phyloP scores from a whole-genome alignment of 257 asterid species.

The Capsicum chinense region DNA sequence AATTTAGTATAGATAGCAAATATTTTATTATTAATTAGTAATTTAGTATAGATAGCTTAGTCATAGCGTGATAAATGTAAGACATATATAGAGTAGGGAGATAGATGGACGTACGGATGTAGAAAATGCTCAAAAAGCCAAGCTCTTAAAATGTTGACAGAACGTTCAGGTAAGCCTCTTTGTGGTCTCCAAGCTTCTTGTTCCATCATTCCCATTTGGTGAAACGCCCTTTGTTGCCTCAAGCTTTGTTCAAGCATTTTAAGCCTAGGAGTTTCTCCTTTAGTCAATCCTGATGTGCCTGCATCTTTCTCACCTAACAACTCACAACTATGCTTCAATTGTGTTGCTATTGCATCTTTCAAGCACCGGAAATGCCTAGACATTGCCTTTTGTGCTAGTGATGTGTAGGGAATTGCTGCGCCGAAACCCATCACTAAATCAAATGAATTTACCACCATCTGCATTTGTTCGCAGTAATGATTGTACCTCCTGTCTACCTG shows the following conservation, averaged over 20 bases:
- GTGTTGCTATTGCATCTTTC: conserved; percentile 78
- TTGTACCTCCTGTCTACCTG: conserved; percentile 95
- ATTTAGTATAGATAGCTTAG: no score
- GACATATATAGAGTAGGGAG: not conserved
- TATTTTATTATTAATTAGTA: no score
- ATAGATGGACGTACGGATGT: conserved; percentile 75
- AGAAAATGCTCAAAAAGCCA: conserved; percentile 99
- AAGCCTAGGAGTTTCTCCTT: conserved; percentile 96
- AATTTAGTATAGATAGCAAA: no score
- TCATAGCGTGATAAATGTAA: not conserved
- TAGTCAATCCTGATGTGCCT: conserved; percentile 71
- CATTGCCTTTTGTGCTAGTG: conserved; percentile 91
- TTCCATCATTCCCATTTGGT: conserved; percentile 97
- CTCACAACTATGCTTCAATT: conserved; percentile 77
- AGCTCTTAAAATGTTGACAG: conserved; percentile 88
- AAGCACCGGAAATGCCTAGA: conserved; percentile 91
- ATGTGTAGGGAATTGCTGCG: conserved; percentile 90
- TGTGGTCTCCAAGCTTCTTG: conserved; percentile 99
- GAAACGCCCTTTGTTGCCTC: conserved; percentile 83
- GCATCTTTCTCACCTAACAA: conserved; percentile 82
- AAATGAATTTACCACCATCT: conserved; percentile 94
- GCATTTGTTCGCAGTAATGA: conserved; percentile 98
- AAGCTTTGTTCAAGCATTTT: conserved; percentile 76
- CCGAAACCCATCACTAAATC: conserved; percentile 98
- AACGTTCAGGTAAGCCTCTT: conserved; percentile 93